Conservation (phyloP, 768 basidiomycete species). For the Hydnomerulius pinastri region DNA sequence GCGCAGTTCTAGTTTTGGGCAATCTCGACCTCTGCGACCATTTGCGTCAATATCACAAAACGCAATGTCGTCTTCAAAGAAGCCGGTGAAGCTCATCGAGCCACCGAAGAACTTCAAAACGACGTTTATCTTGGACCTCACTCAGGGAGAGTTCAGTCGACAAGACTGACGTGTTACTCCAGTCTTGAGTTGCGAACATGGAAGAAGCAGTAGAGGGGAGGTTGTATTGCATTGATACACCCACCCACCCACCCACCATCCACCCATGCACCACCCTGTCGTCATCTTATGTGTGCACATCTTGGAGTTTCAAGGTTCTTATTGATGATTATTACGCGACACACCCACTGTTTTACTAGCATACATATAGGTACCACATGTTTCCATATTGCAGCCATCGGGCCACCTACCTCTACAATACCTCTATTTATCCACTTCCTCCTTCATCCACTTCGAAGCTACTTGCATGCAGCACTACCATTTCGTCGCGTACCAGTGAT, state of each 20-base stretch:
- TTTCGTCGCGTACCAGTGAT: background rate
- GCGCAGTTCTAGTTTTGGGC: conserved; percentile 57
- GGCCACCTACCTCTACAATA: background rate
- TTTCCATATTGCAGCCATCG: conserved; percentile 14
- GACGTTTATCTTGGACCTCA: conserved; percentile 76
- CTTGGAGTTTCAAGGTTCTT: conserved; percentile 14
- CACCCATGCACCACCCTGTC: background rate
- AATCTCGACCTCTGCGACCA: conserved; percentile 76
- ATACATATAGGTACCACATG: conserved; percentile 13
- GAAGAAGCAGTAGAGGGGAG: background rate
- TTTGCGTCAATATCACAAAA: conserved; percentile 60
- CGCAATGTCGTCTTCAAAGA: conserved; percentile 33
- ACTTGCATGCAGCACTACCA: background rate
- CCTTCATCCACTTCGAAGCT: background rate
- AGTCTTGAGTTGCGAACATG: background rate
- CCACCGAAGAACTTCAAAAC: conserved; percentile 71
- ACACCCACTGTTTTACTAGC: conserved; percentile 18
- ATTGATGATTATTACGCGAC: conserved; percentile 23
- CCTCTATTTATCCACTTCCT: conserved; percentile 2
- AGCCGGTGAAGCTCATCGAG: conserved; percentile 74
- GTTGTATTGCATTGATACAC: background rate
- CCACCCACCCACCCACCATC: background rate
- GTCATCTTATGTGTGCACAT: background rate
- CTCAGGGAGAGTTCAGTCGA: conserved; percentile 80
- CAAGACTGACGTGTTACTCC: conserved; percentile 44